A percentile compares a stretch with the other conserved stretches of the same genome.
Evolutionary conservation across 169 alveolate genomes (phyloP).

Genomic region (Plasmodium ovale): DNA sequence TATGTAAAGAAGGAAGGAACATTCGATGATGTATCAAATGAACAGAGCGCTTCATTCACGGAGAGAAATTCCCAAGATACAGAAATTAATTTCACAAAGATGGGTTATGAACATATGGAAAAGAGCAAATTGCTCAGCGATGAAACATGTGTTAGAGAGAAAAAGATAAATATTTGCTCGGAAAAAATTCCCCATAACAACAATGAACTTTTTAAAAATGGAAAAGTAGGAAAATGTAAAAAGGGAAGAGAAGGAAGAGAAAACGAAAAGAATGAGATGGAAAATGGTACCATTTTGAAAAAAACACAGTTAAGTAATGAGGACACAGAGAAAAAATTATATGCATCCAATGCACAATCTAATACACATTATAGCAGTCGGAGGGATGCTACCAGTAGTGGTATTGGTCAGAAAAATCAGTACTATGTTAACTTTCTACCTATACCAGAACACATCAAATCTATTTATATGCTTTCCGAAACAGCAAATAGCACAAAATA

Average conservation of each 20-base stretch:
- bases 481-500: conserved; percentile 65
- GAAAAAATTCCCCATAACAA: neutral
- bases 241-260: neutral
- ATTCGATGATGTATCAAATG: neutral
- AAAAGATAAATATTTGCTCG: neutral
- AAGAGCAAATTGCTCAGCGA: neutral
- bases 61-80: neutral
- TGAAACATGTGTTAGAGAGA: neutral
- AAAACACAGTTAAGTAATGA: no score
- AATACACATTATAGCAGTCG: neutral
- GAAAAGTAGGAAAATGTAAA: neutral
- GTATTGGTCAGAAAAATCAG: neutral
- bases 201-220: neutral
- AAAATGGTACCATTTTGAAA: neutral
- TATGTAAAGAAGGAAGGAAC: conserved; percentile 44
- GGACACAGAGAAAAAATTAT: no score
- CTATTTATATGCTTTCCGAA: conserved; percentile 71
- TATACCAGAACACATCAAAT: conserved; percentile 70
- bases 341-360: no score
- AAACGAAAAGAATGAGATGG: neutral
- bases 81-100: neutral
- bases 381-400: neutral
- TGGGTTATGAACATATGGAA: no score
- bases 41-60: no score
- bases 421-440: conserved; percentile 35